Evolutionary conservation across 164 flowering plant species (phyloP), one percentile per base, ranked within the genome.

Genomic region (Platanus orientalis): DNA sequence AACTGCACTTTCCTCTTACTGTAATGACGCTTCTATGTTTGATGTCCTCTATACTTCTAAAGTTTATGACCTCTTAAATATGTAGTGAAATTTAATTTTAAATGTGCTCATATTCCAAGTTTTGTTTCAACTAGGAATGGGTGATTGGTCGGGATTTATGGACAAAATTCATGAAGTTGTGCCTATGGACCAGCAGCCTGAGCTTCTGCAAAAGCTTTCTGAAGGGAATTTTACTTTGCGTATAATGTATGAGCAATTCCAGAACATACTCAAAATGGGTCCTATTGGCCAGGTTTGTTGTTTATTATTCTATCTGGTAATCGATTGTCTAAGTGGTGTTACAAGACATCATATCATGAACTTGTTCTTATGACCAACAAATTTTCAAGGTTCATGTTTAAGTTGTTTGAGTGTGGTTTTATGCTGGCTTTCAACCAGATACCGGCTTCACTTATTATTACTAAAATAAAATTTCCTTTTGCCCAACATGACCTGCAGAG

Each of bases 71-170:
- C 3, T 57, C 14, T 39, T 27, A 28, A 20, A 28, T 48, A 24
- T 45, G 44, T 16, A 23, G 14, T 27, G 40, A 32, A 24, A 32
- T 21, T 3, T 63, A 36, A 55, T 7, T 47, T 61, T 42, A 42
- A n/a, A n/a, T n/a, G n/a, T n/a, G n/a, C n/a, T n/a, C n/a, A 3
- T 19, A 59, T 55, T n/a, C 14, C 30, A 49, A 25, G 7, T 62
- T 39, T 32, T 25, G 54, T 66, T 72, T 65, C 23, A 27, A 57
- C 16, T 62, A 93, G 98, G 98, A 53, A 90, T 93, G 98, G 97
- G 97, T 60, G 98, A 94, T 72, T 94, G 83, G 99, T 86, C 99
- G 79, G 99, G 99, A n/a, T 92, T 95, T 65, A 88, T 95, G 99
- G 97, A 95, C 80, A 95, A 95, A 74, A 88, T 92, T 75, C 99